phyloP scores from a whole-genome alignment of 306 rosid genomes.

The Ochetophila trinervis region DNA sequence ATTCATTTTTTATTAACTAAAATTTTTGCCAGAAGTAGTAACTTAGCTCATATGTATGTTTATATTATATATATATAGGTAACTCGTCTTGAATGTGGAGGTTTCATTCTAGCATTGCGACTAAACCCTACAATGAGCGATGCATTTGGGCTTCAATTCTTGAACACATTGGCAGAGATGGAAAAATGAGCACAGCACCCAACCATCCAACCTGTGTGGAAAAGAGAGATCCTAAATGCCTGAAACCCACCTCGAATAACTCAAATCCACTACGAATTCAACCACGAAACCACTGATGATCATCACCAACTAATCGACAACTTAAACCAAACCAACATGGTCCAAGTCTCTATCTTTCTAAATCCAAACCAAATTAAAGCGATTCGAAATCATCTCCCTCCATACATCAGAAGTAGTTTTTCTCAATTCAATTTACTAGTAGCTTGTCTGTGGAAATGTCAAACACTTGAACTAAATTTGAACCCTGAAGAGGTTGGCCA shows the following conservation, averaged over 20 bases:
- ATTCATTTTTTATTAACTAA: too few species aligned
- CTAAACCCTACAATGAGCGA: slow-evolving; percentile 35
- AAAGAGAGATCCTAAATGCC: slow-evolving; percentile 29
- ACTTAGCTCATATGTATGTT: too few species aligned
- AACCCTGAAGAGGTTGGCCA: neutral
- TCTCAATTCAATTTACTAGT: slow-evolving; percentile 8
- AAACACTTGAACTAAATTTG: neutral
- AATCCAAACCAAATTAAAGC: neutral
- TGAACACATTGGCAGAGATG: slow-evolving; percentile 23
- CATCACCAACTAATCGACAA: too few species aligned
- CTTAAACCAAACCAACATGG: neutral
- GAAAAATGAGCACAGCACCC: slow-evolving; percentile 15
- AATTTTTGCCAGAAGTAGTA: too few species aligned
- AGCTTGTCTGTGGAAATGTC: slow-evolving; percentile 18
- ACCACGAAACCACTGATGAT: neutral
- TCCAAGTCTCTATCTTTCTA: slow-evolving; percentile 7
- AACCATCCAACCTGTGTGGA: slow-evolving; percentile 23
- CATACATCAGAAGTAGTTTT: neutral
- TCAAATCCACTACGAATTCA: slow-evolving; percentile 15
- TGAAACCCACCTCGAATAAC: slow-evolving; percentile 29
- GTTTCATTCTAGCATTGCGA: slow-evolving; percentile 32
- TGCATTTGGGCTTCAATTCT: slow-evolving; percentile 17
- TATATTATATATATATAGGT: too few species aligned
- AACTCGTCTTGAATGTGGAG: slow-evolving; percentile 33
- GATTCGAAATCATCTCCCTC: neutral